Conservation (phyloP, 768 basidiomycete genomes). For the Leccinum arenicola region DNA sequence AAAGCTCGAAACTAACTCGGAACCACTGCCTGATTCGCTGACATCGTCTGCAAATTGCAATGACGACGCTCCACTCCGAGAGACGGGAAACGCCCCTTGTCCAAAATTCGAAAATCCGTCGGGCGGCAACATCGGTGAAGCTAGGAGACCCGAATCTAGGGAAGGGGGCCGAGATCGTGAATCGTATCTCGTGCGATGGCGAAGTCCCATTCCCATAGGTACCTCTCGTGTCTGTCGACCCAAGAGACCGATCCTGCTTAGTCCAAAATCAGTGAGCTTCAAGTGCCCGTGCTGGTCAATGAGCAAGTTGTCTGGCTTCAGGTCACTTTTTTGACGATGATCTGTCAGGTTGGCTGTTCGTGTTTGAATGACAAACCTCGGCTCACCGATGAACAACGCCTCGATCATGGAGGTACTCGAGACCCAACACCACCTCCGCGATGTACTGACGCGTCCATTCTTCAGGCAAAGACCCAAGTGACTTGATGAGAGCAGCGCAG, state of each 20-base stretch:
- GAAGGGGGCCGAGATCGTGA: constrained; percentile 82
- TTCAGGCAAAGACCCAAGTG: constrained; percentile 88
- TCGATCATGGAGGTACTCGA: constrained; percentile 94
- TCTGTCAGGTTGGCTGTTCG: neutral
- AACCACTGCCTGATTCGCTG: constrained; percentile 81
- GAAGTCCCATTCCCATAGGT: constrained; percentile 40
- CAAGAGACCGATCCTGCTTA: constrained; percentile 95
- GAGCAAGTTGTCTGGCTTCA: constrained; percentile 97
- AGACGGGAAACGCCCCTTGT: constrained; percentile 58
- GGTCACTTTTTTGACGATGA: constrained; percentile 57
- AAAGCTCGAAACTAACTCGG: constrained; percentile 65
- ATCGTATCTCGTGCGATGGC: constrained; percentile 53
- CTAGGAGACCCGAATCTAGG: constrained; percentile 74
- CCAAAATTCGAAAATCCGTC: constrained; percentile 82
- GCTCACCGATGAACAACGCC: constrained; percentile 95
- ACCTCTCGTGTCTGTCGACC: constrained; percentile 89
- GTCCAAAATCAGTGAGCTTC: constrained; percentile 96
- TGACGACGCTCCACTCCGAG: constrained; percentile 62
- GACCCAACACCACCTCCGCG: constrained; percentile 91
- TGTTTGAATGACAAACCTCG: neutral
- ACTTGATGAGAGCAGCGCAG: constrained; percentile 95
- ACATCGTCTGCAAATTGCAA: constrained; percentile 76
- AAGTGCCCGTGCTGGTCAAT: constrained; percentile 96
- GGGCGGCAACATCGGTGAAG: constrained; percentile 67
- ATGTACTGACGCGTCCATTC: constrained; percentile 97